Percentiles rank a stretch among this genome's conserved stretches.
These are phyloP conservation scores for Hyphopichia burtonii DNA, from an alignment of 1,139 yeast species.

Conservation along the genomic window DNA sequence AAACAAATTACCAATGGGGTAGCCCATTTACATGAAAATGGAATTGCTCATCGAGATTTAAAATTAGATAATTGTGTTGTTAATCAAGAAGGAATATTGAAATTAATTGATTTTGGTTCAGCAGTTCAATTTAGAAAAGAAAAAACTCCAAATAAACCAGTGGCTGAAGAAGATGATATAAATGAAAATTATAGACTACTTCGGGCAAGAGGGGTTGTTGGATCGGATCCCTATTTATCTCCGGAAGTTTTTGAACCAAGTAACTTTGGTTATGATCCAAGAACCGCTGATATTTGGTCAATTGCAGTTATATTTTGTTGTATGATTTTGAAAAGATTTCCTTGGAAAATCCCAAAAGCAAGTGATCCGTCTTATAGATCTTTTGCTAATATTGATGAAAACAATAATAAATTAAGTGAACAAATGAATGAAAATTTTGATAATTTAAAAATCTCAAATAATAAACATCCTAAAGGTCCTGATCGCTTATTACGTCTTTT, in stretches of 20 bases:
- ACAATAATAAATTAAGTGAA: background rate
- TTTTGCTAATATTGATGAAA: conserved; percentile 25
- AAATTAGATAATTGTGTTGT: conserved; percentile 80
- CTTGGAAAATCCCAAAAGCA: conserved; percentile 73
- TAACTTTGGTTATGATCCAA: conserved; percentile 59
- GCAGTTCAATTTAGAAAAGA: conserved; percentile 60
- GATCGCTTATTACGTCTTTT: conserved; percentile 35
- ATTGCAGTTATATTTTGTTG: conserved; percentile 75
- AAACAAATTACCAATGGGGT: conserved; percentile 67
- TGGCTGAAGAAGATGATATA: conserved; percentile 25
- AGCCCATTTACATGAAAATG: conserved; percentile 58
- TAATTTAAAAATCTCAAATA: background rate
- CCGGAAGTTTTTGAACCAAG: conserved; percentile 64
- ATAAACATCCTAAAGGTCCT: conserved; percentile 21
- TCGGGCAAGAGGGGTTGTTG: conserved; percentile 67
- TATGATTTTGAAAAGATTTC: conserved; percentile 69
- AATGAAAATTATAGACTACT: conserved; percentile 26
- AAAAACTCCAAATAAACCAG: conserved; percentile 25
- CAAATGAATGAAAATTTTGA: too few species aligned
- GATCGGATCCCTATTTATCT: conserved; percentile 78
- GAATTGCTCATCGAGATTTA: conserved; percentile 75
- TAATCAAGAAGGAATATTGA: conserved; percentile 56
- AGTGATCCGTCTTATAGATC: conserved; percentile 55
- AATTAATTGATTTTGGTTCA: conserved; percentile 76
- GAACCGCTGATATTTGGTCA: conserved; percentile 77